phyloP scores from a whole-genome alignment of 192 early-diverging fungal species.

The Coemansia sp. region DNA sequence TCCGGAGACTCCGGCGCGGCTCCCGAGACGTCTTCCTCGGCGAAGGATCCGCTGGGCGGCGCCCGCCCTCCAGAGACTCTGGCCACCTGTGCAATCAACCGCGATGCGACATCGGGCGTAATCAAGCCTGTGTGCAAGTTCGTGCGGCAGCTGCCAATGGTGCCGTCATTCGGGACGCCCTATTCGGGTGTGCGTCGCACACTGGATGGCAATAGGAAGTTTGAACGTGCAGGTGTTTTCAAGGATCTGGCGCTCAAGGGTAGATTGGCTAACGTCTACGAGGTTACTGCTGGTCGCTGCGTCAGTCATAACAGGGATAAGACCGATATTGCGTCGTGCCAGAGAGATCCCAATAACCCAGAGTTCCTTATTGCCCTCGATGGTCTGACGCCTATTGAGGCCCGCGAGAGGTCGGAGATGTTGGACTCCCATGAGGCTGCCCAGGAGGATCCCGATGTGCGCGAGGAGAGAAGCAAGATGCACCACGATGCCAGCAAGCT shows the following conservation, averaged over 20 bases:
- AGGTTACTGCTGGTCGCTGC: constrained; percentile 34
- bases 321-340: constrained; percentile 39
- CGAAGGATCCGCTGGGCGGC: constrained; percentile 28
- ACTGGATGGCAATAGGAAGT: constrained; percentile 21
- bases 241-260: constrained; percentile 40
- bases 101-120: constrained; percentile 18
- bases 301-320: constrained; percentile 37
- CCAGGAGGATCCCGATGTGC: constrained; percentile 13
- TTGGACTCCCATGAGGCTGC: background rate
- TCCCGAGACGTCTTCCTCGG: too few species aligned
- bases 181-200: constrained; percentile 48
- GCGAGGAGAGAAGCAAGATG: constrained; percentile 18
- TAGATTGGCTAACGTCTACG: constrained; percentile 28
- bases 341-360: constrained; percentile 45
- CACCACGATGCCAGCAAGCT: constrained; percentile 32
- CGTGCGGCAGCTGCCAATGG: constrained; percentile 44
- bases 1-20: too few species aligned
- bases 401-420: constrained; percentile 7
- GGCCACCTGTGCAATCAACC: constrained; percentile 48
- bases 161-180: constrained; percentile 34
- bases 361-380: constrained; percentile 47
- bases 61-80: constrained; percentile 41
- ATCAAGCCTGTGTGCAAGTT: constrained; percentile 50
- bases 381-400: constrained; percentile 13
- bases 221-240: constrained; percentile 40